Percentiles rank a stretch among this genome's conserved stretches.
phyloP scores from a whole-genome alignment of 2,329 filamentous ascomycete species.

The Sporothrix luriei region DNA sequence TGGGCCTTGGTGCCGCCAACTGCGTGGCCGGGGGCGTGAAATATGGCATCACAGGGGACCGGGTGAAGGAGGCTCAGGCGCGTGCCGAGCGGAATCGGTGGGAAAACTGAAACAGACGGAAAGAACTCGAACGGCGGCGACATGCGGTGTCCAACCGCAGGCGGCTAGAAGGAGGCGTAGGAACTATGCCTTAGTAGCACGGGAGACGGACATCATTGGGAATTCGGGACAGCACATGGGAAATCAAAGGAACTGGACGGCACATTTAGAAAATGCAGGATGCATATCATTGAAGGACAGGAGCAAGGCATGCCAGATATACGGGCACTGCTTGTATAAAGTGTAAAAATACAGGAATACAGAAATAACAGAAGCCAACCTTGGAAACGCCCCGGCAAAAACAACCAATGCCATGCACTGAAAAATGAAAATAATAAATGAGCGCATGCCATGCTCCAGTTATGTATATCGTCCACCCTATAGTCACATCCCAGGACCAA shows the following conservation, averaged over 20 bases:
- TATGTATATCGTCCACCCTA: background rate
- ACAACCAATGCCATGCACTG: background rate
- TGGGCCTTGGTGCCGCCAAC: slow-evolving; percentile 55
- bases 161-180: background rate
- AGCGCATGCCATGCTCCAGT: background rate
- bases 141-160: background rate
- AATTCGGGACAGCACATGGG: background rate
- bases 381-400: background rate
- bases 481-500: background rate
- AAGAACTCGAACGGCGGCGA: too few relatives aligned
- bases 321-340: slow-evolving; percentile 6
- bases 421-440: background rate
- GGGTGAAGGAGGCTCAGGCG: slow-evolving; percentile 53
- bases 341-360: background rate
- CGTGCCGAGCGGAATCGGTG: slow-evolving; percentile 56
- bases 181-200: background rate
- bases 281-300: background rate
- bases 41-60: slow-evolving; percentile 54
- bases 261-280: slow-evolving; percentile 4
- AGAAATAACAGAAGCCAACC: background rate
- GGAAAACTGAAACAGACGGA: slow-evolving; percentile 40
- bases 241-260: background rate
- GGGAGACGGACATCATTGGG: background rate
- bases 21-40: slow-evolving; percentile 54
- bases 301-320: slow-evolving; percentile 22